Conservation (phyloP, 2,329 filamentous ascomycete species). For the Colletotrichum sp. region DNA sequence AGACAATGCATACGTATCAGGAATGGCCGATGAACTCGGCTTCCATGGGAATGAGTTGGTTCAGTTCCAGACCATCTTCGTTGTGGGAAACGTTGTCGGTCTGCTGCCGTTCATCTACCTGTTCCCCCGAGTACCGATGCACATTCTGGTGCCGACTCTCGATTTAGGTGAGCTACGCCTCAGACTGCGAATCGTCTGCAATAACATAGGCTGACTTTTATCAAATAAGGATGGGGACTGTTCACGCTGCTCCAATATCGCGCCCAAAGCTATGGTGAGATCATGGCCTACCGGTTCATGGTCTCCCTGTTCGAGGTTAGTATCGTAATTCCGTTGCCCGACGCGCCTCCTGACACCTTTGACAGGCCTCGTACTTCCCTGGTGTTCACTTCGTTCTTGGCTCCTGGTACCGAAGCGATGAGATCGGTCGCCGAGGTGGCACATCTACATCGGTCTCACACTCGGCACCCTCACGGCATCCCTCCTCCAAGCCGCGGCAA, state of each 20-base stretch:
- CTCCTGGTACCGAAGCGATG: conserved; percentile 63
- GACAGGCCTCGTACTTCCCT: conserved; percentile 40
- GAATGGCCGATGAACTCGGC: conserved; percentile 7
- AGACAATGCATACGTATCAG: conserved; percentile 9
- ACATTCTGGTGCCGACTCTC: conserved; percentile 54
- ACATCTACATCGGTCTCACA: conserved; percentile 60
- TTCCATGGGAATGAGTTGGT: background rate
- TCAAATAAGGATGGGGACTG: conserved; percentile 50
- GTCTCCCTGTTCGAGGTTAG: conserved; percentile 42
- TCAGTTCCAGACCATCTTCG: conserved; percentile 18
- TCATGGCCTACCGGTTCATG: conserved; percentile 44
- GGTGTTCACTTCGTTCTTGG: conserved; percentile 48
- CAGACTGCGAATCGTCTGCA: background rate
- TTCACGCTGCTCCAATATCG: conserved; percentile 62
- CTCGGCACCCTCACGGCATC: conserved; percentile 58
- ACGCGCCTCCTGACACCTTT: conserved; percentile 34
- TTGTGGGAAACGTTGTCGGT: conserved; percentile 50
- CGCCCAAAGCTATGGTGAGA: conserved; percentile 50
- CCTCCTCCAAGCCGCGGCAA: conserved; percentile 50
- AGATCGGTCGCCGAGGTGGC: conserved; percentile 66
- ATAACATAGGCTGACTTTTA: rapidly evolving
- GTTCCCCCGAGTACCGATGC: conserved; percentile 50
- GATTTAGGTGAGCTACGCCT: conserved; percentile 38
- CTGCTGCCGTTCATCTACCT: conserved; percentile 58
- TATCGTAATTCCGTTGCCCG: conserved; percentile 42